phyloP scores from a whole-genome alignment of 176 grass and related monocot genomes.

The Bolboschoenus planiculmis region DNA sequence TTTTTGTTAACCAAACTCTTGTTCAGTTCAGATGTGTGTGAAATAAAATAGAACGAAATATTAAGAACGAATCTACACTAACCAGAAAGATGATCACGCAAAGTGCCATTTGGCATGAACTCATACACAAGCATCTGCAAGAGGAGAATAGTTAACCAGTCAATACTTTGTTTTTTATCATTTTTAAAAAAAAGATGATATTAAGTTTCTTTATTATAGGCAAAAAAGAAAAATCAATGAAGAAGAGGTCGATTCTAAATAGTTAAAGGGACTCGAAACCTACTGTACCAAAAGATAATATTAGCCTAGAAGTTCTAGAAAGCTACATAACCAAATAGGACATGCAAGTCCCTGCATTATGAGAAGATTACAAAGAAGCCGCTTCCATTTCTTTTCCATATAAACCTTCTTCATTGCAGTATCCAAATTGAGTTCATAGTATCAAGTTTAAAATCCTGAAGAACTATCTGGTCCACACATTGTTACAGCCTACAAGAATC shows the following conservation, averaged over 20 bases:
- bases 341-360: neutral
- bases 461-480: conserved; percentile 2
- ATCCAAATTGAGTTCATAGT: neutral
- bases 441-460: neutral
- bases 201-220: neutral
- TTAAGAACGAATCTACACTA: conserved; percentile 23
- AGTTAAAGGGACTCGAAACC: neutral
- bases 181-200: neutral
- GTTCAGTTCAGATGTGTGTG: neutral
- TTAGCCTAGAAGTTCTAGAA: neutral
- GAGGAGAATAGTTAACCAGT: conserved; percentile 23
- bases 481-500: neutral
- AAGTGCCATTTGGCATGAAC: conserved; percentile 89
- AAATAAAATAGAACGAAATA: conserved; percentile 5
- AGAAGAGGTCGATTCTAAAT: neutral
- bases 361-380: neutral
- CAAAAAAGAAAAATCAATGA: neutral
- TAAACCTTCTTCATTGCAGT: neutral
- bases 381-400: neutral
- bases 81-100: conserved; percentile 82
- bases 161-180: neutral
- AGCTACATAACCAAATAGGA: neutral
- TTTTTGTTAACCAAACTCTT: neutral
- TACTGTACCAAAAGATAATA: neutral
- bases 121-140: conserved; percentile 96